Conservation (phyloP, 2,329 filamentous ascomycete genomes). For the Aaosphaeria arxii region DNA sequence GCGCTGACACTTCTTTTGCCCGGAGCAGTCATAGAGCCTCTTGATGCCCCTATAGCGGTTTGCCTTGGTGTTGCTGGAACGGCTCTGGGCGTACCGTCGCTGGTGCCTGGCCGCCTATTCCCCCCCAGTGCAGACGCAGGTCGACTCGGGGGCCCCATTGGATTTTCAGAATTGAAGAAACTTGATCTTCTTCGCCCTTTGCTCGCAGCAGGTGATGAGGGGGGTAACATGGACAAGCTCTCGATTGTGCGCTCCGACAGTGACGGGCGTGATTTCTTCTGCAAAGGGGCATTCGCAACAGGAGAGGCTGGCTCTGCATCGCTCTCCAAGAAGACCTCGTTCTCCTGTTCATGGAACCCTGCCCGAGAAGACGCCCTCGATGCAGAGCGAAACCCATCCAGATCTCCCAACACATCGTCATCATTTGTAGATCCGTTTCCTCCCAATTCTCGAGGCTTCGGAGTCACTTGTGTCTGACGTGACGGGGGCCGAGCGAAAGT, state of each 20-base stretch:
- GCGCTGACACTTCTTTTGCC: constrained; percentile 37
- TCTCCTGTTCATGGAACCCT: constrained; percentile 30
- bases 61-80: constrained; percentile 29
- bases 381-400: constrained; percentile 43
- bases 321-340: constrained; percentile 11
- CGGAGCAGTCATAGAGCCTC: constrained; percentile 33
- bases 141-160: constrained; percentile 61
- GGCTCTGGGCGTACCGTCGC: constrained; percentile 36
- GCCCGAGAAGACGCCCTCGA: constrained; percentile 41
- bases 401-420: constrained; percentile 41
- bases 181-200: constrained; percentile 64
- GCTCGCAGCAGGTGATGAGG: constrained; percentile 62
- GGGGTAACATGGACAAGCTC: constrained; percentile 71
- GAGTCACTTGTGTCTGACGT: constrained; percentile 21
- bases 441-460: constrained; percentile 6
- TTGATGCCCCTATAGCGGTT: constrained; percentile 9
- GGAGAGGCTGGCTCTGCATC: constrained; percentile 9
- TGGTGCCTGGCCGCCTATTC: constrained; percentile 50
- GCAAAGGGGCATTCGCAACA: background rate
- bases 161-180: constrained; percentile 67
- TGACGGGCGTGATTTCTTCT: constrained; percentile 51
- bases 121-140: constrained; percentile 59
- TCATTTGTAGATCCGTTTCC: constrained; percentile 6
- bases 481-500: constrained; percentile 35
- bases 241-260: constrained; percentile 84